phyloP scores from a whole-genome alignment of 2,329 filamentous ascomycete genomes.

The Chaetothyriales sp. region DNA sequence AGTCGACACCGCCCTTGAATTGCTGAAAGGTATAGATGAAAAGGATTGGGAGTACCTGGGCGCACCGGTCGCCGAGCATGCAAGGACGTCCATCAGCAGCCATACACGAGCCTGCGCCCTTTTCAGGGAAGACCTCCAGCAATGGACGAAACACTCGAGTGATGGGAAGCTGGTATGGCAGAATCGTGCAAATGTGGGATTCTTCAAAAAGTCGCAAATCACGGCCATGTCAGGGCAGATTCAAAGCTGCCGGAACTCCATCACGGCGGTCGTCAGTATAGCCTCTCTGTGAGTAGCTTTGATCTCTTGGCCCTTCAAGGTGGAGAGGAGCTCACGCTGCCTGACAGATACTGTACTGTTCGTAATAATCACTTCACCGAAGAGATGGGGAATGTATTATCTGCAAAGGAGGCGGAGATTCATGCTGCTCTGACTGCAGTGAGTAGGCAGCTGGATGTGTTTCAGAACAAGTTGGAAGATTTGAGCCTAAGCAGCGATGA shows the following conservation, averaged over 20 bases:
- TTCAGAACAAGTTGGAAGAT: conserved; percentile 20
- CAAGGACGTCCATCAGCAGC: conserved; percentile 19
- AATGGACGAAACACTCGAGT: background rate
- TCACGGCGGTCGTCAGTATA: background rate
- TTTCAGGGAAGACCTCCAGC: background rate
- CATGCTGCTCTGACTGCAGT: conserved; percentile 16
- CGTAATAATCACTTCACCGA: conserved; percentile 21
- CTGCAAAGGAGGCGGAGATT: conserved; percentile 18
- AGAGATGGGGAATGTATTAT: conserved; percentile 21
- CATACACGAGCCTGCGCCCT: conserved; percentile 18
- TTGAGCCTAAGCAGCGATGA: conserved; percentile 7
- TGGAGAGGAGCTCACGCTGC: conserved; percentile 12
- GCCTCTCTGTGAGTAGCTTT: background rate
- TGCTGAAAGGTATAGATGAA: conserved; percentile 14
- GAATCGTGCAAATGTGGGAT: conserved; percentile 1
- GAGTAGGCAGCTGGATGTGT: conserved; percentile 13
- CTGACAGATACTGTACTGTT: conserved; percentile 21
- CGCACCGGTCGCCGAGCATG: conserved; percentile 16
- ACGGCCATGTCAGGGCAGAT: background rate
- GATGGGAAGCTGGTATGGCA: conserved; percentile 1
- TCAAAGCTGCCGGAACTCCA: conserved; percentile 1
- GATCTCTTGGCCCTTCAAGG: background rate
- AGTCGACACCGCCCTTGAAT: conserved; percentile 19
- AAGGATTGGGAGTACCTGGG: conserved; percentile 18
- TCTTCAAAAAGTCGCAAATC: conserved; percentile 1